These are phyloP conservation scores for Taiozyma sp. DNA, from an alignment of 1,139 yeast genomes.

Conservation along the genomic window DNA sequence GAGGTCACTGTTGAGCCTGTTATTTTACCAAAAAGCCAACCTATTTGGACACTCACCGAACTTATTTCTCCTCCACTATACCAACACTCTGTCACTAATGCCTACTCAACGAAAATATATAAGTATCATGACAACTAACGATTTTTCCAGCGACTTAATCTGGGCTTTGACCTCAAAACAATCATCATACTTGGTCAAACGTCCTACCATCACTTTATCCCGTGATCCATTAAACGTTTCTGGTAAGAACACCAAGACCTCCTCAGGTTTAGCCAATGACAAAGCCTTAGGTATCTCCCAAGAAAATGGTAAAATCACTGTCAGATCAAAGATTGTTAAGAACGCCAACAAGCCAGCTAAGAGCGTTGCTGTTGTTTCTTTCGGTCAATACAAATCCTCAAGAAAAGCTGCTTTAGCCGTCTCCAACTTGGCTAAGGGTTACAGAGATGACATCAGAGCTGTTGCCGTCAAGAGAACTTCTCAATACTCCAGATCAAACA, in stretches of 20 bases:
- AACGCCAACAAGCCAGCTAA: conserved; percentile 38
- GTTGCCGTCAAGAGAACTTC: conserved; percentile 40
- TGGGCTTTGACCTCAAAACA: conserved; percentile 44
- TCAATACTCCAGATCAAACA: conserved; percentile 35
- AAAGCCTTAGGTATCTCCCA: conserved; percentile 41
- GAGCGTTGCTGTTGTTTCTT: conserved; percentile 30
- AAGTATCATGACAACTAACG: conserved; percentile 14
- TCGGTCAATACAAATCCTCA: conserved; percentile 37
- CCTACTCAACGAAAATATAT: background rate
- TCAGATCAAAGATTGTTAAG: conserved; percentile 36
- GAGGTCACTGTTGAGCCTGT: background rate
- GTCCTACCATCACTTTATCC: conserved; percentile 39
- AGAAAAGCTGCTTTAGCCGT: conserved; percentile 39
- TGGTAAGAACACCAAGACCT: conserved; percentile 38
- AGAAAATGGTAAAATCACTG: conserved; percentile 33
- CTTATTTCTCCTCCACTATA: background rate
- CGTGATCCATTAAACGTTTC: conserved; percentile 44
- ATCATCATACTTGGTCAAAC: conserved; percentile 42
- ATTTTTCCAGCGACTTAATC: conserved; percentile 34
- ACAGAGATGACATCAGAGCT: conserved; percentile 42
- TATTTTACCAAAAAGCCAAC: no score
- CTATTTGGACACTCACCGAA: no score
- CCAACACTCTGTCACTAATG: background rate
- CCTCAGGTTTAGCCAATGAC: conserved; percentile 41
- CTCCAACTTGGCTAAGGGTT: conserved; percentile 38